Evolutionary conservation across 1,284 basidiomycete species (phyloP).

Genomic region (Flammula alnicola): DNA sequence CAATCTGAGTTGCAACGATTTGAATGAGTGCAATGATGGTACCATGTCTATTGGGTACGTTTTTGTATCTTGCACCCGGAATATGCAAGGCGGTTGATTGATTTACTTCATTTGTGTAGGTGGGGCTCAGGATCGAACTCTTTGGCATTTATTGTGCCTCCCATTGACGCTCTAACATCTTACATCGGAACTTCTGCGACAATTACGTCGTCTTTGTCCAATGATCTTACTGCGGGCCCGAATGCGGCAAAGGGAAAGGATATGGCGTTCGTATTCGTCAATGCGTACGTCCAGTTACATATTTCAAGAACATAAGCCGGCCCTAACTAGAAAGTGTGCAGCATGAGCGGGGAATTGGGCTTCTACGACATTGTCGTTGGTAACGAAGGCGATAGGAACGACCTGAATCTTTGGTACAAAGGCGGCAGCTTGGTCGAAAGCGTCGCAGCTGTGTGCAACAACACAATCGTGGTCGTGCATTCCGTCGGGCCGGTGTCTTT

Average conservation of each 20-base stretch:
- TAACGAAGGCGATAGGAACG: slow-evolving; percentile 75
- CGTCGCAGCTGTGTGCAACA: slow-evolving; percentile 53
- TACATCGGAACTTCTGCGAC: slow-evolving; percentile 47
- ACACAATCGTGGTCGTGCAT: slow-evolving; percentile 73
- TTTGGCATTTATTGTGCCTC: slow-evolving; percentile 47
- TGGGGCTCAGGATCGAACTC: slow-evolving; percentile 56
- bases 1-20: slow-evolving; percentile 43
- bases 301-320: background rate
- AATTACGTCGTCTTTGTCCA: slow-evolving; percentile 59
- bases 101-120: slow-evolving; percentile 27
- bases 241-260: slow-evolving; percentile 56
- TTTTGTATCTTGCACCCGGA: background rate
- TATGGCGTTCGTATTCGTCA: slow-evolving; percentile 67
- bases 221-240: slow-evolving; percentile 51
- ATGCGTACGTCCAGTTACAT: slow-evolving; percentile 45
- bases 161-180: slow-evolving; percentile 53
- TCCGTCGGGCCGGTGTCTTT: slow-evolving; percentile 64
- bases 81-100: background rate
- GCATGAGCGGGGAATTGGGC: slow-evolving; percentile 52
- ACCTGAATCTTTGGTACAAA: slow-evolving; percentile 71
- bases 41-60: slow-evolving; percentile 51
- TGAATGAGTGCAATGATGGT: slow-evolving; percentile 52
- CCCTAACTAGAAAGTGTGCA: slow-evolving; percentile 13
- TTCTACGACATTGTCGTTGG: slow-evolving; percentile 63
- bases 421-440: slow-evolving; percentile 45